Percentiles rank a stretch among this genome's conserved stretches.
These are phyloP conservation scores for Carex myosuroides DNA, from an alignment of 176 grass and related monocot genomes.

Conservation along the genomic window DNA sequence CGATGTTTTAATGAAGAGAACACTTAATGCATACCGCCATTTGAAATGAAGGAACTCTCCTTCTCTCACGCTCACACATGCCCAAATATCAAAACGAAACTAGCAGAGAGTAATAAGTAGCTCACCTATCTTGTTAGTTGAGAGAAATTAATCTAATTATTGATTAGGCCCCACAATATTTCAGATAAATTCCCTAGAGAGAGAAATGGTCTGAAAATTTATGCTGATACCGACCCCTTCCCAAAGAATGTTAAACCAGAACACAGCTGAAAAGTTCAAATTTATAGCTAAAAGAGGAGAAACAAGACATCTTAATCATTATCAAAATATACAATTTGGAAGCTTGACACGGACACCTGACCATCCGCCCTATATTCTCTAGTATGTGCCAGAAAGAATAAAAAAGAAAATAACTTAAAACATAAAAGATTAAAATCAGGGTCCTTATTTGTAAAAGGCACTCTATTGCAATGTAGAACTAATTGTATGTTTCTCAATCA, in stretches of 20 bases:
- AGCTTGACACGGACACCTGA: neutral
- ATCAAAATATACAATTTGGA: neutral
- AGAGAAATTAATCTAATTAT: conserved; percentile 13
- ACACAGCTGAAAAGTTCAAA: neutral
- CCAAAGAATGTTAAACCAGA: neutral
- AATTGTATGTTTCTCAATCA: neutral
- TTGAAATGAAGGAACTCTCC: neutral
- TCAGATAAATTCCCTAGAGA: neutral
- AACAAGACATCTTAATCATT: conserved; percentile 10
- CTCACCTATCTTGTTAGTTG: neutral
- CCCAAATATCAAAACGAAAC: neutral
- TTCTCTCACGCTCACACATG: neutral
- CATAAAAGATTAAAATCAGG: neutral
- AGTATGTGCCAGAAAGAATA: neutral
- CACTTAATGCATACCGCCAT: neutral
- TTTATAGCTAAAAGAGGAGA: neutral
- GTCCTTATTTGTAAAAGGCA: neutral
- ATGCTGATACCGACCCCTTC: neutral
- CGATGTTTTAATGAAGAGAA: neutral
- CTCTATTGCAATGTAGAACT: neutral
- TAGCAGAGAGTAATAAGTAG: neutral
- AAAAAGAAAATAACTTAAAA: neutral
- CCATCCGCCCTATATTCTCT: neutral
- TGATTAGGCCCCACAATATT: conserved; percentile 9
- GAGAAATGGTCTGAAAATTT: neutral